A percentile compares a stretch with the other conserved stretches of the same genome.
phyloP scores from a whole-genome alignment of 2,329 filamentous ascomycete genomes.

The Rhynchosporium agropyri region DNA sequence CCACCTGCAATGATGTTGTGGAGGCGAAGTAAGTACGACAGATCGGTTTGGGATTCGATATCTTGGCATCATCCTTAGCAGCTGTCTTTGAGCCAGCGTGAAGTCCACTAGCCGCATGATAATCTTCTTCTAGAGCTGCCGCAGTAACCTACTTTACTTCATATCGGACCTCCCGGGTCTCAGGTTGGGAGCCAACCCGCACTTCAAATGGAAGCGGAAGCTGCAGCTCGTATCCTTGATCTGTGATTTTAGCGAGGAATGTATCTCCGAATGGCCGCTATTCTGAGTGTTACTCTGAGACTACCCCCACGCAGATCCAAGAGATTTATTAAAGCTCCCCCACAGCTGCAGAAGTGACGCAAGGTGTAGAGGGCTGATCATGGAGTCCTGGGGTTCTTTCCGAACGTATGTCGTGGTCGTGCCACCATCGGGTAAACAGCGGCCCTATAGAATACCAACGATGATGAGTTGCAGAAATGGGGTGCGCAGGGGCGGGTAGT shows the following conservation, averaged over 20 bases:
- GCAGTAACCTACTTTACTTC: not conserved
- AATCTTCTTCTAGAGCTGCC: not conserved
- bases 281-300: not conserved
- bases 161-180: constrained; percentile 1
- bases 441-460: constrained; percentile 24
- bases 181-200: not conserved
- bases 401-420: constrained; percentile 21
- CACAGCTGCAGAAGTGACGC: constrained; percentile 24
- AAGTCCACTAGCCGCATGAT: not conserved
- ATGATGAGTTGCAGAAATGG: constrained; percentile 29
- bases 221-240: constrained; percentile 5
- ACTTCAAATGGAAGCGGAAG: not conserved
- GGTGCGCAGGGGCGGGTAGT: constrained; percentile 1
- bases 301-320: constrained; percentile 23
- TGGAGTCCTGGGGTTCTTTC: constrained; percentile 11
- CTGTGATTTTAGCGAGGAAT: constrained; percentile 2
- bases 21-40: constrained; percentile 11
- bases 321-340: constrained; percentile 22
- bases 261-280: constrained; percentile 2
- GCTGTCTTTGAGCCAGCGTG: not conserved
- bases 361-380: constrained; percentile 24
- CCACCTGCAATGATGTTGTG: constrained; percentile 4
- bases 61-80: constrained; percentile 1
- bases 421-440: constrained; percentile 24
- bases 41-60: constrained; percentile 12